phyloP scores from a whole-genome alignment of 2,329 filamentous ascomycete genomes.

The Sporothrix luriei region DNA sequence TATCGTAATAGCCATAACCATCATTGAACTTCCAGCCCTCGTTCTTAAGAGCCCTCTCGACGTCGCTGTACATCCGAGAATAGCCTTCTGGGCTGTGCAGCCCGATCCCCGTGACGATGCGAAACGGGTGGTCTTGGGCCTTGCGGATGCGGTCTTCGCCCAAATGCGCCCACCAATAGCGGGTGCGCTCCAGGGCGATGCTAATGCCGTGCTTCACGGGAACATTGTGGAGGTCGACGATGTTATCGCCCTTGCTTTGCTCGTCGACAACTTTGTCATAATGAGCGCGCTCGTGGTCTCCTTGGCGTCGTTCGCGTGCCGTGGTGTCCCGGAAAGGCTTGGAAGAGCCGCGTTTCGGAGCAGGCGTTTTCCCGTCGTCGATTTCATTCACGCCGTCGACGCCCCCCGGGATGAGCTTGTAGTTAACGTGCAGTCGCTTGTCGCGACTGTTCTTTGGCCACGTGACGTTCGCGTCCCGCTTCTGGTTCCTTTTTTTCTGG shows the following conservation, averaged over 20 bases:
- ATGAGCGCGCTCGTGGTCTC: conserved; percentile 47
- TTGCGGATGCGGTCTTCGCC: conserved; percentile 63
- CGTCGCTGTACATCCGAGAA: conserved; percentile 74
- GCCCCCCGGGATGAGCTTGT: conserved; percentile 46
- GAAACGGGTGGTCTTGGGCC: conserved; percentile 59
- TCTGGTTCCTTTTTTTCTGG: conserved; percentile 18
- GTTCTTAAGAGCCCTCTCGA: conserved; percentile 71
- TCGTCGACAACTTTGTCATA: conserved; percentile 65
- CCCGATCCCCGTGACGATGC: conserved; percentile 79
- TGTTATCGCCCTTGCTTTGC: conserved; percentile 65
- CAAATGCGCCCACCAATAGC: conserved; percentile 73
- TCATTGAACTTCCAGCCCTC: conserved; percentile 84
- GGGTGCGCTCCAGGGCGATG: conserved; percentile 69
- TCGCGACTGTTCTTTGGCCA: conserved; percentile 43
- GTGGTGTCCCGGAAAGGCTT: conserved; percentile 53
- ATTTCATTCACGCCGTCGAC: conserved; percentile 41
- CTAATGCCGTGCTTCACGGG: conserved; percentile 77
- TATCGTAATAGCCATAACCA: conserved; percentile 68
- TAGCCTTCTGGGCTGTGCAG: conserved; percentile 76
- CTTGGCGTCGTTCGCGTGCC: background rate
- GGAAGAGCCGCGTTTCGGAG: conserved; percentile 59
- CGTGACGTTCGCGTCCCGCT: conserved; percentile 39
- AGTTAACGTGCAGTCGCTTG: conserved; percentile 45
- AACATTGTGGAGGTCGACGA: conserved; percentile 86
- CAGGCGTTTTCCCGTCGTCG: conserved; percentile 25